Percentiles rank a stretch among this genome's conserved stretches.
These are phyloP conservation scores for Syzygium malaccense DNA, from an alignment of 441 rosid species.

Conservation along the genomic window DNA sequence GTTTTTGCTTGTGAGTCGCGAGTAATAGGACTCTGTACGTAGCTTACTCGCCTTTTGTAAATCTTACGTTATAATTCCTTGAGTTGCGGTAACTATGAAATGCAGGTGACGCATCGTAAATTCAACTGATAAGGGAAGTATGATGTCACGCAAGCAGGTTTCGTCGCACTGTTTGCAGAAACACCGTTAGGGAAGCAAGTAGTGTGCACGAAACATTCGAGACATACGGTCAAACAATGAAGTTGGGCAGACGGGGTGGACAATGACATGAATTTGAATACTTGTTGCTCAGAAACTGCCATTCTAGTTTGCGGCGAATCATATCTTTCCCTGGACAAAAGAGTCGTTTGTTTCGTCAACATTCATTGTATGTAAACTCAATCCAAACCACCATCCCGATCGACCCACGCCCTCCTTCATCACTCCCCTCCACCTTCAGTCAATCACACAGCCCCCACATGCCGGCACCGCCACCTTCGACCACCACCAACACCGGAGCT, in stretches of 20 bases:
- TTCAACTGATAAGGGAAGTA: neutral
- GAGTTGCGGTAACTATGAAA: neutral
- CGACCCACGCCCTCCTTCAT: neutral
- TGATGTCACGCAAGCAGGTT: neutral
- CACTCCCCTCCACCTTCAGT: neutral
- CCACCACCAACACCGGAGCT: neutral
- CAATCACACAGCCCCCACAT: neutral
- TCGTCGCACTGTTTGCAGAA: neutral
- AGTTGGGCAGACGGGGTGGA: neutral
- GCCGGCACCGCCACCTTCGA: fast-evolving
- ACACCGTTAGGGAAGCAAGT: neutral
- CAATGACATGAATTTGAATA: neutral
- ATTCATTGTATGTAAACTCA: neutral
- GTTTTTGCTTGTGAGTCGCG: neutral
- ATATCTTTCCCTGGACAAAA: neutral
- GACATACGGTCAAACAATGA: neutral
- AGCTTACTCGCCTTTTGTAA: neutral
- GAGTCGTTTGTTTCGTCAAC: neutral
- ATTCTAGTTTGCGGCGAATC: neutral
- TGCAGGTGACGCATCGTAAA: neutral
- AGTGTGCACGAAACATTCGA: neutral
- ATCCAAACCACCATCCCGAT: neutral
- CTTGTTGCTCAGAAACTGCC: neutral
- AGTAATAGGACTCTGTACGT: neutral
- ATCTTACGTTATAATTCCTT: neutral